Evolutionary conservation across 2,329 filamentous ascomycete species (phyloP).

Genomic region (Septoria linicola): DNA sequence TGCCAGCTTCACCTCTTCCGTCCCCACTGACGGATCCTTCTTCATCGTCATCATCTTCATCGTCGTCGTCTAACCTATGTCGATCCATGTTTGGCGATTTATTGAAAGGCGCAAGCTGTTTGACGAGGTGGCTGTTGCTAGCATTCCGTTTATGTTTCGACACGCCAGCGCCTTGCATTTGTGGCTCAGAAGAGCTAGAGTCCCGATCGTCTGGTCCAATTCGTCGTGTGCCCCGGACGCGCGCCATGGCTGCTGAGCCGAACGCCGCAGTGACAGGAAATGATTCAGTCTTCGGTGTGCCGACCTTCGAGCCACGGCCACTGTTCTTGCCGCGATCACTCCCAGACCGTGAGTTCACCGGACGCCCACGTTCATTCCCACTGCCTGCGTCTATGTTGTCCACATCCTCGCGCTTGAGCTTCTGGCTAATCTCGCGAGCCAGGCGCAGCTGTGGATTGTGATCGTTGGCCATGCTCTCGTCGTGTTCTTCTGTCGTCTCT

Average conservation of each 20-base stretch:
- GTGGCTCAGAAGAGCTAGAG: slow-evolving; percentile 32
- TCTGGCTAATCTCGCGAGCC: slow-evolving; percentile 33
- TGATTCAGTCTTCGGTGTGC: slow-evolving; percentile 47
- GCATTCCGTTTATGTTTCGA: slow-evolving; percentile 32
- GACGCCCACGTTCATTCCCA: slow-evolving; percentile 18
- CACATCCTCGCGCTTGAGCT: slow-evolving; percentile 52
- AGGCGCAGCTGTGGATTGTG: slow-evolving; percentile 14
- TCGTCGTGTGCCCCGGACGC: slow-evolving; percentile 43
- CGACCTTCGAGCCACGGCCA: slow-evolving; percentile 48
- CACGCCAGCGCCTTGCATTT: slow-evolving; percentile 35
- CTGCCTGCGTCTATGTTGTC: slow-evolving; percentile 34
- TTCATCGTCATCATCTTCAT: slow-evolving; percentile 35
- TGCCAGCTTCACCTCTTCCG: slow-evolving; percentile 11
- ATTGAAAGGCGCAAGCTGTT: slow-evolving; percentile 42
- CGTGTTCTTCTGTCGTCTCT: slow-evolving; percentile 26
- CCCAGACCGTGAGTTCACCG: slow-evolving; percentile 28
- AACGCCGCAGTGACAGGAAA: slow-evolving; percentile 38
- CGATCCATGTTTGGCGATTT: slow-evolving; percentile 38
- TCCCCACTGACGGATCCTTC: background rate
- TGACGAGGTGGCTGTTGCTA: slow-evolving; percentile 40
- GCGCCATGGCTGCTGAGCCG: slow-evolving; percentile 40
- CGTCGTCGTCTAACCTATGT: slow-evolving; percentile 33
- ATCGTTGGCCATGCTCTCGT: slow-evolving; percentile 24
- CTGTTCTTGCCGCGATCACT: slow-evolving; percentile 36
- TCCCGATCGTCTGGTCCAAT: slow-evolving; percentile 38